These are phyloP conservation scores for Rhododendron vialii DNA, from an alignment of 148 eudicot species.

Conservation along the genomic window DNA sequence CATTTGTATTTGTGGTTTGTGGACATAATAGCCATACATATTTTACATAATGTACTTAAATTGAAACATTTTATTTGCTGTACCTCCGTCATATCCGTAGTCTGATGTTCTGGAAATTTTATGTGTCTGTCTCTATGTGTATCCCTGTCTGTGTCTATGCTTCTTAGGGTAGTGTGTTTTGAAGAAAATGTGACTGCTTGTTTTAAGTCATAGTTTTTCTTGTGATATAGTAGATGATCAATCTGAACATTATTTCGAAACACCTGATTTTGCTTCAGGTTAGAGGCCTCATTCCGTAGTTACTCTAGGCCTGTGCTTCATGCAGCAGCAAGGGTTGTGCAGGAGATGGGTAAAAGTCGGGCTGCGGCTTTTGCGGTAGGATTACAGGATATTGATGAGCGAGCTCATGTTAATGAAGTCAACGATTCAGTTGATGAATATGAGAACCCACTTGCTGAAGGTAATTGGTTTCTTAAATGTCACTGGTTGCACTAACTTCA, in stretches of 20 bases:
- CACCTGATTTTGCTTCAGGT: slow-evolving; percentile 39
- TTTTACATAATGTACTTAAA: not conserved
- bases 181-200: not conserved
- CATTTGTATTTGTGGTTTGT: not conserved
- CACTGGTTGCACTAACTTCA: not conserved
- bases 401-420: slow-evolving; percentile 63
- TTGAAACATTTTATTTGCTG: not conserved
- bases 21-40: not conserved
- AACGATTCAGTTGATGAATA: slow-evolving; percentile 65
- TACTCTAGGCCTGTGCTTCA: slow-evolving; percentile 93
- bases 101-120: not conserved
- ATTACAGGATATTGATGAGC: slow-evolving; percentile 89
- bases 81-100: not conserved
- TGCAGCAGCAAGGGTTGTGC: slow-evolving; percentile 96
- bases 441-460: slow-evolving; percentile 76
- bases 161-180: not conserved
- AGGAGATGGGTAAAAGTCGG: slow-evolving; percentile 99
- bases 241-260: not conserved
- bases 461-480: slow-evolving; percentile 25
- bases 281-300: slow-evolving; percentile 93
- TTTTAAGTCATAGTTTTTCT: not conserved
- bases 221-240: not conserved
- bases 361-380: slow-evolving; percentile 99
- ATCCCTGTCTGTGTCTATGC: not conserved
- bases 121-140: not conserved